These are phyloP conservation scores for Ophiosphaerella narmari DNA, from an alignment of 2,329 filamentous ascomycete species.

Conservation along the genomic window DNA sequence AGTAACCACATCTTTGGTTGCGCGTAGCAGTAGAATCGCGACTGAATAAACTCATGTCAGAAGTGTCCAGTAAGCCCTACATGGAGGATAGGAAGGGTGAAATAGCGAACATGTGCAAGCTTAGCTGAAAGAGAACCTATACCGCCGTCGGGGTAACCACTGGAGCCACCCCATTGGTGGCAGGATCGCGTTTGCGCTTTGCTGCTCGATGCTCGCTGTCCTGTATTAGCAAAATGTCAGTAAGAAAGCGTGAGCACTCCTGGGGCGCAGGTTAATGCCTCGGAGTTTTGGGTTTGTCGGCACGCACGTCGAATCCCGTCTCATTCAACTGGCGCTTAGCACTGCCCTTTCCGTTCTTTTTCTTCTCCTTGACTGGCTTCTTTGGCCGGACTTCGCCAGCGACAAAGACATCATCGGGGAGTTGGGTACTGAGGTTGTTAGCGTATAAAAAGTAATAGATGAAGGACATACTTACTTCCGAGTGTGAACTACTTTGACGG, in stretches of 20 bases:
- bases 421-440: conserved; percentile 67
- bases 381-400: conserved; percentile 66
- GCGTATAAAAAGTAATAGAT: neutral
- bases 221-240: conserved; percentile 46
- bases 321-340: conserved; percentile 52
- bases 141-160: conserved; percentile 33
- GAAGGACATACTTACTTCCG: conserved; percentile 69
- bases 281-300: conserved; percentile 21
- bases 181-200: conserved; percentile 39
- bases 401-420: conserved; percentile 89
- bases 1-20: conserved; percentile 14
- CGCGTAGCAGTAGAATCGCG: conserved; percentile 21
- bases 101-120: conserved; percentile 36
- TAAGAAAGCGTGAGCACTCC: conserved; percentile 27
- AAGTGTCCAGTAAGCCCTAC: conserved; percentile 17
- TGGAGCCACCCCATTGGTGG: conserved; percentile 34
- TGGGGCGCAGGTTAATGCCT: conserved; percentile 18
- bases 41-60: conserved; percentile 35
- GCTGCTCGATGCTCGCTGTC: conserved; percentile 38
- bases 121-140: conserved; percentile 35
- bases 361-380: conserved; percentile 50
- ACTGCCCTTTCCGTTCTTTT: conserved; percentile 32
- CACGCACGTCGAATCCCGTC: conserved; percentile 54
- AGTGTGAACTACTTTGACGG: conserved; percentile 79
- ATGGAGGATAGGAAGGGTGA: conserved; percentile 12